These are phyloP conservation scores for Capsaspora owczarzaki DNA, from an alignment of 78 protist species.

Conservation along the genomic window DNA sequence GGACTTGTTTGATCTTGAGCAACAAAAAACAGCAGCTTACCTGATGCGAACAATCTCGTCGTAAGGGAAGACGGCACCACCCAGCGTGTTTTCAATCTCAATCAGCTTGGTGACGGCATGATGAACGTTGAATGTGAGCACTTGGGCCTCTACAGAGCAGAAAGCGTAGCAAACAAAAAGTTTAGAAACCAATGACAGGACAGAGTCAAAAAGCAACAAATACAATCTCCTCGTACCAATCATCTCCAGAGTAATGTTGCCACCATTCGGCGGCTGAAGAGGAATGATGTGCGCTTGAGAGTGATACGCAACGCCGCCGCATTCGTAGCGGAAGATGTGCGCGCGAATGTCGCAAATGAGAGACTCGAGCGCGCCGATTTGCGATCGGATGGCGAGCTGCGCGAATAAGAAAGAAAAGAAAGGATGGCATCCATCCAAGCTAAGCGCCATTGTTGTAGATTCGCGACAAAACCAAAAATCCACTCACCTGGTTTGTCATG, in stretches of 20 bases:
- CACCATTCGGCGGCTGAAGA: background rate
- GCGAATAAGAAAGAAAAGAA: no score
- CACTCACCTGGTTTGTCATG: constrained; percentile 44
- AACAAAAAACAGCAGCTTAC: background rate
- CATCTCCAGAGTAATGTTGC: background rate
- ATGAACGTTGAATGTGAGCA: constrained; percentile 26
- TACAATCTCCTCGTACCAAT: background rate
- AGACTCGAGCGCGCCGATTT: constrained; percentile 11
- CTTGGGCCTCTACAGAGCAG: background rate
- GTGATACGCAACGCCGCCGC: constrained; percentile 12
- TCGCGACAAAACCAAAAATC: no score
- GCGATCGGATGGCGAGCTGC: background rate
- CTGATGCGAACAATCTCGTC: background rate
- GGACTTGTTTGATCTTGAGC: no score
- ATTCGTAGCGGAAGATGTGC: constrained; percentile 39
- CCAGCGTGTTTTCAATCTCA: constrained; percentile 35
- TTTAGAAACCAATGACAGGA: background rate
- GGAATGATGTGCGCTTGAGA: constrained; percentile 2
- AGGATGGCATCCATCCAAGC: no score
- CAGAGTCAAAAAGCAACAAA: background rate
- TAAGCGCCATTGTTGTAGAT: no score
- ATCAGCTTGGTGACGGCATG: constrained; percentile 19
- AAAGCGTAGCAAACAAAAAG: no score
- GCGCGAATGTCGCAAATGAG: constrained; percentile 1
- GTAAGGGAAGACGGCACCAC: constrained; percentile 2